Evolutionary conservation across 331 rosid genomes (phyloP), one percentile per base, ranked within the genome.

Genomic region (Telfairia occidentalis): DNA sequence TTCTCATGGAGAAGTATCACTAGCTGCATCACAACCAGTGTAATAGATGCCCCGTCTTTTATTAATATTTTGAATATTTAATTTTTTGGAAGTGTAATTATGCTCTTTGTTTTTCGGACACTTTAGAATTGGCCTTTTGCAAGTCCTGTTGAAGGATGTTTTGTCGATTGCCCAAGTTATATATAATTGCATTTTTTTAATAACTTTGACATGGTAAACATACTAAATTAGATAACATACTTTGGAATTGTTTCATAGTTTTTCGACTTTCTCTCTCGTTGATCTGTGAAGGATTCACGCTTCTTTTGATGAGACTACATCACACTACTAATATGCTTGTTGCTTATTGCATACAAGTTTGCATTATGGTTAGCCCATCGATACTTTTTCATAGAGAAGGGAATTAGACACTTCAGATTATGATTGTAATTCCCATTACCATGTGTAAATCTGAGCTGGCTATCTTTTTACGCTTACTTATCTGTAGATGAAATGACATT

Each of bases 1-100:
- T 81, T 95, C 99, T 52, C 92, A 84, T 48, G 99, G 97, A 81
- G 99, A 95, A 92, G 99, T 95, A 74, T 84, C 92, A 16, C 86
- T 90, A 77, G 97, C 99, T 83, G 99, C 99, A 86, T 92, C 97
- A 77, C 99, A 92, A 95, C 99, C 99, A 85, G 99, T 92, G 99
- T 92, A 95, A 95, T 95, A 95, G 96, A 92, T 76, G 97, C 93
- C 84, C 90, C 97, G 89, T 83, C 84, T 82, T 79, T 65, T 64
- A 70, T 48, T 54, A 67, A 32, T 66, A 78, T 37, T 76, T 69
- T 63, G 42, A 52, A 70, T 60, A 65, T 54, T 77, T 71, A 66
- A 37, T 71, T 81, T 77, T 40, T 79, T 12, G 40, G 58, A 40
- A 60, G 21, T 76, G 48, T 19, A 45, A 38, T 40, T 9, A 74